Base-by-base conservation (phyloP, 2,329 filamentous ascomycete species). In the Didymella glomerata region DNA sequence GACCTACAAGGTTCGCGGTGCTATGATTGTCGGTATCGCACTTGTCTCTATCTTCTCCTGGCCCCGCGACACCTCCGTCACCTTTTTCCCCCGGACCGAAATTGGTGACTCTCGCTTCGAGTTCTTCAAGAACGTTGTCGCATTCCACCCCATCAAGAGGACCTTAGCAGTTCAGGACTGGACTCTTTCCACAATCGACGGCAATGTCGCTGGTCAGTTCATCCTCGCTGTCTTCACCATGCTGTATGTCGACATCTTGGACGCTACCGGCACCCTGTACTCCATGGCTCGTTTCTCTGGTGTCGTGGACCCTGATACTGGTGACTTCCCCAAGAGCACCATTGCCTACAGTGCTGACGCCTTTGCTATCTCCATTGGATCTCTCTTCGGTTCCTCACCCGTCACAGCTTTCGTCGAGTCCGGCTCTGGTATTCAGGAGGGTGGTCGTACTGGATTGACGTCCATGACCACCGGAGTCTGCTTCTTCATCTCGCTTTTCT, bases 401-500 rank as follows among this genome's bases (percentile, higher is more conserved):
- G 91, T 96, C 2, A 96, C 92, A 0, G 91, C 91, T 13, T 96
- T 92, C 72, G 88, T 96, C 68, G 92, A 96, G 78, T 93, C 89
- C 18, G 92, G 92, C 70, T 92, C 92, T 11, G 92, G 92, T 66
- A 96, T 96, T 62, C 90, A 90, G 0, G 92, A 96, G 78, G 92
- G 92, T 44, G 92, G 92, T 38, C 88, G 88, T 68, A 96, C 92
- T 0, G 92, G 92, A 9, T 78, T 96, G 18, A 94, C 92, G 0
- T 88, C 91, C 41, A 90, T 93, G 74, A 82, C 86, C 9, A 90
- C 91, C 0, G 92, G 92, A 4, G 47, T 96, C 44, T 93, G 90
- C 79, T 96, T 96, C 81, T 73, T 76, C 58, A 86, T 96, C 72
- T 87, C 90, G 51, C 85, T 96, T 60, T 96, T 96, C 83, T 96